Evolutionary conservation across 1,284 basidiomycete genomes (phyloP), one percentile per base, ranked within the genome.

Genomic region (Pseudozyma thailandica): DNA sequence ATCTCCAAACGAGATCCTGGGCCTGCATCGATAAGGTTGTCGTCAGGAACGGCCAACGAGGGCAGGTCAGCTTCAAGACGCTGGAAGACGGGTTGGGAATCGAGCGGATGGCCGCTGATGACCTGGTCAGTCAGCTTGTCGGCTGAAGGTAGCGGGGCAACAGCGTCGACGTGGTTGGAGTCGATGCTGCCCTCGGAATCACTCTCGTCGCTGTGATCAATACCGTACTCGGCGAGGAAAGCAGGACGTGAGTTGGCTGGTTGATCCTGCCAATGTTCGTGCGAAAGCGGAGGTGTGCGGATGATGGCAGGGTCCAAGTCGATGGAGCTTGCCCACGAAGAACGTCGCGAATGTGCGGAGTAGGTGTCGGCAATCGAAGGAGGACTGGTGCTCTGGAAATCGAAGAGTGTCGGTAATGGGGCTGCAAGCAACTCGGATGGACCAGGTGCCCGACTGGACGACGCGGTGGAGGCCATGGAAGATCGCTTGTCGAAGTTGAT

Each of bases 351-450:
- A 33, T 51, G 51, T 10, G 48, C 13, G 16, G 66, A 70, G 37
- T 51, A 49, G n/a, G 66, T 59, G 35, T 58, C 56, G n/a, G 66
- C 66, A 16, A 70, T 63, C 31, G 66, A 70, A 20, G 66, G 60
- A 20, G 51, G 48, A 5, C 37, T 30, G 37, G 41, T 23, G 28
- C 23, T 46, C 20, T 51, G n/a, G 7, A 46, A 33, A 35, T 21
- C 31, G 50, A 44, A 35, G 16, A 63, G 47, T 8, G 43, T 23
- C 4, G 66, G 30, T 28, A 70, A 28, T 13, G 47, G 47, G 1
- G 37, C 37, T 6, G 51, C 51, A 3, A 70, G n/a, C 18, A 63
- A 35, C 26, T 70, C 66, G 15, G 41, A 62, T n/a, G 65, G 65
- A 30, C 59, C 65, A 18, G 65, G 65, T 2, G 65, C 65, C 2